These are phyloP conservation scores for Triticum monococcum DNA, from an alignment of 176 grass and related monocot genomes.

Conservation along the genomic window DNA sequence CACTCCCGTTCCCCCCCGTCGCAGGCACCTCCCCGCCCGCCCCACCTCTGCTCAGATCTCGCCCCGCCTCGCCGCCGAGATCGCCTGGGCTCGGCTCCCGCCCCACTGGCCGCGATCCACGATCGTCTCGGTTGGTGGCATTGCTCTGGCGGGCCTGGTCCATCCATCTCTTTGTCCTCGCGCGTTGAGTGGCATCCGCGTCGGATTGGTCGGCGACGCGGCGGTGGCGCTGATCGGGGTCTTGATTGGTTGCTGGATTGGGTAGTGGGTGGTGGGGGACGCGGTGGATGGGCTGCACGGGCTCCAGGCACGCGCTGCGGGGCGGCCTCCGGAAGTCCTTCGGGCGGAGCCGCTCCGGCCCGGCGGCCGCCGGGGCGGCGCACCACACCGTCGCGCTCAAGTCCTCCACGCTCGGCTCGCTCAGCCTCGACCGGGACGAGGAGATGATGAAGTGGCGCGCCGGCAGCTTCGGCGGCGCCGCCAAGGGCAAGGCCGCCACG, in stretches of 20 bases:
- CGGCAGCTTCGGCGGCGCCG: not conserved
- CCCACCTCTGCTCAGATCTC: slow-evolving; percentile 26
- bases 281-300: slow-evolving; percentile 71
- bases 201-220: not conserved
- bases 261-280: not conserved
- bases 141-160: slow-evolving; percentile 22
- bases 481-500: not conserved
- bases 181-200: not conserved
- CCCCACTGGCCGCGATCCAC: not conserved
- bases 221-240: not conserved
- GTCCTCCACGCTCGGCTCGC: slow-evolving; percentile 76
- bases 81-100: not conserved
- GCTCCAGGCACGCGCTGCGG: slow-evolving; percentile 67
- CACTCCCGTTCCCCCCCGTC: not conserved
- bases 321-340: slow-evolving; percentile 41
- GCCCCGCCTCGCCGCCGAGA: slow-evolving; percentile 15
- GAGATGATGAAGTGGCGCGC: slow-evolving; percentile 59
- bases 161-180: not conserved
- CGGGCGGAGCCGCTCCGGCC: slow-evolving; percentile 47
- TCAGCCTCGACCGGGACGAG: slow-evolving; percentile 68
- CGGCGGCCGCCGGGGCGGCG: not conserved
- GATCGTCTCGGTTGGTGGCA: not conserved
- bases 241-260: slow-evolving; percentile 9
- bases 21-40: not conserved
- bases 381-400: slow-evolving; percentile 72